Base-by-base conservation (phyloP, 2,329 filamentous ascomycete genomes). In the Byssochlamys sp. region DNA sequence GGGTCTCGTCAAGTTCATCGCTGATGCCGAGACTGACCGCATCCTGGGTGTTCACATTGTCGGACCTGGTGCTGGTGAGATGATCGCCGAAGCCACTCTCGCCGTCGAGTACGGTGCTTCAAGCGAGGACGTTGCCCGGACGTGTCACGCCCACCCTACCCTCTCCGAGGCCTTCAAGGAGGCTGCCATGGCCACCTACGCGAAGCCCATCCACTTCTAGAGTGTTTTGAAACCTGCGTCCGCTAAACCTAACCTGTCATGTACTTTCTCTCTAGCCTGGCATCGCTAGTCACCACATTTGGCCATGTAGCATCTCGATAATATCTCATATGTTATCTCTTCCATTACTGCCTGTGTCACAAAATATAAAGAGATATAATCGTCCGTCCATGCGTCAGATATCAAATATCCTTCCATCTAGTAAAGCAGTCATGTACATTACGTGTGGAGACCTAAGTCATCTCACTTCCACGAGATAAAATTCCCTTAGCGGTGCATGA, bases 161-260 rank as follows among this genome's bases (percentile, higher is more conserved):
- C 82, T 99, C 60, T 86, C 92, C 26, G 94, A 99, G 81, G 94
- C 94, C 51, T 97, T 99, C 84, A 99, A 99, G 83, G 94, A 99
- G 84, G 94, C 94, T 69, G 94, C 94, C 66, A 97, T 99, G 94
- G 89, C 90, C 61, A 96, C 92, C 54, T 91, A 95, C 80, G 84
- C 86, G 69, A 94, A 96, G 81, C 87, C 94, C 65, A 96, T 99
- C 74, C 94, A 99, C 81, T 95, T 88, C 78, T 99, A 89, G 66
- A 64, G 60, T 58, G 11, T 56, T 58, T 60, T 9, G 59, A 58
- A 39, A 56, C 58, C 58, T 58, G 33, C 7, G 29, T 48, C 52
- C 55, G 56, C 58, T 57, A 64, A 60, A 67, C 63, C 61, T 62
- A 45, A 33, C 64, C 63, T 54, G 57, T 54, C 61, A 56, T 63